Evolutionary conservation across 1,284 basidiomycete genomes (phyloP), one percentile per base, ranked within the genome.

Genomic region (Cerrena zonata): DNA sequence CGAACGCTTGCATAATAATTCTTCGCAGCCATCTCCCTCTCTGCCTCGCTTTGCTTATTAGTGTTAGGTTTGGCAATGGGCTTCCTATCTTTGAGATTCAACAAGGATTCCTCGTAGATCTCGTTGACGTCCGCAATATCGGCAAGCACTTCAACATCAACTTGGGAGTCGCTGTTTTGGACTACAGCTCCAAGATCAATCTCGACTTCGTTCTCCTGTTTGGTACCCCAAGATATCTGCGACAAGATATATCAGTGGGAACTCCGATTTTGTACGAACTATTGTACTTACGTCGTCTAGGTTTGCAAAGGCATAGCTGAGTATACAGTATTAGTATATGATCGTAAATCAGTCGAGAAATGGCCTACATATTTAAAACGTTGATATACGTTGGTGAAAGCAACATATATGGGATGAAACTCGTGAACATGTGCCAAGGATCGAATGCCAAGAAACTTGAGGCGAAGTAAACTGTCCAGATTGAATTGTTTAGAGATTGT

Each of bases 351-450:
- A n/a, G 15, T 13, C 27, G 26, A 47, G 26, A 45, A 25, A 36
- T 44, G 40, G 25, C 85, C 63, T 57, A 91, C 83, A 94, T 81
- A 66, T 87, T 92, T 43, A 95, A 70, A 44, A 95, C 77, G 65
- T 91, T 93, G 68, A 94, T 82, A 60, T 92, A 94, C n/a, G 86
- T 86, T 3, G 91, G 90, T 1, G 86, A 85, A 53, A 97, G 75
- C 15, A 99, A 72, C 56, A 98, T 69, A 65, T 96, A 98, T 52
- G 92, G 93, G 5, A 87, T 56, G 63, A 94, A 94, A 60, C 89
- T 92, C 2, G 94, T 98, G 55, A 97, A 50, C 69, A 96, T 83
- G 70, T 95, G 91, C 84, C 93, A 91, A 13, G 94, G 92, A 68
- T 98, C 94, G 54, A 96, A 80, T 0, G 93, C 90, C 15, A 97